These are phyloP conservation scores for Tirmania nivea DNA, from an alignment of 495 filamentous ascomycete genomes.

Conservation along the genomic window DNA sequence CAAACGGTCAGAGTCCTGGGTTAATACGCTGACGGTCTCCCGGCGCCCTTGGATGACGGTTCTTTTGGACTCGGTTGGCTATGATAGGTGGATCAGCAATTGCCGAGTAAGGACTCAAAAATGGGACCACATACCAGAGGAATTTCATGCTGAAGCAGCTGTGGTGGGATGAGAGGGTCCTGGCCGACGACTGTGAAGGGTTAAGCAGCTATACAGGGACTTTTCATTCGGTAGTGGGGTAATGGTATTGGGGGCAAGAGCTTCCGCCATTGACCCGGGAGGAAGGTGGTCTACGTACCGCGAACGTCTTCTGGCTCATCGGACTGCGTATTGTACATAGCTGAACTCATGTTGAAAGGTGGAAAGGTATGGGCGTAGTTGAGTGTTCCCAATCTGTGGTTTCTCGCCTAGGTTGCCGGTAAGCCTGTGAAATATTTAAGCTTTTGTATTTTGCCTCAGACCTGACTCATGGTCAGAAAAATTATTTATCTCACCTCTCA, in stretches of 20 bases:
- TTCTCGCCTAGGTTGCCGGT: too few species aligned
- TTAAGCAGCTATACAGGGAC: too few species aligned
- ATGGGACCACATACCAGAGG: conserved; percentile 42
- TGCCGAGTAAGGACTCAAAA: not conserved
- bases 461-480: too few species aligned
- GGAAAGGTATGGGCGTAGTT: not conserved
- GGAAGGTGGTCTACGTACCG: conserved; percentile 6
- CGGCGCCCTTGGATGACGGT: conserved; percentile 65
- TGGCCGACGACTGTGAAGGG: conserved; percentile 58
- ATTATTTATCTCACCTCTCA: too few species aligned
- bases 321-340: not conserved
- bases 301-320: conserved; percentile 16
- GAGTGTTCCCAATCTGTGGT: too few species aligned
- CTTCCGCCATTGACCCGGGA: not conserved
- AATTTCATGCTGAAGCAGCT: conserved; percentile 70
- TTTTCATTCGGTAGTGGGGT: too few species aligned
- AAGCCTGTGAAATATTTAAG: too few species aligned
- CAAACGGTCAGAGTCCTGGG: conserved; percentile 57
- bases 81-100: not conserved
- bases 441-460: too few species aligned
- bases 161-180: conserved; percentile 79
- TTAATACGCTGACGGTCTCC: conserved; percentile 66
- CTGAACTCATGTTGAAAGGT: not conserved
- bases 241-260: too few species aligned
- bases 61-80: conserved; percentile 31